Evolutionary conservation across 129 eudicot species (phyloP).

Genomic region (Oenanthe sinensis): DNA sequence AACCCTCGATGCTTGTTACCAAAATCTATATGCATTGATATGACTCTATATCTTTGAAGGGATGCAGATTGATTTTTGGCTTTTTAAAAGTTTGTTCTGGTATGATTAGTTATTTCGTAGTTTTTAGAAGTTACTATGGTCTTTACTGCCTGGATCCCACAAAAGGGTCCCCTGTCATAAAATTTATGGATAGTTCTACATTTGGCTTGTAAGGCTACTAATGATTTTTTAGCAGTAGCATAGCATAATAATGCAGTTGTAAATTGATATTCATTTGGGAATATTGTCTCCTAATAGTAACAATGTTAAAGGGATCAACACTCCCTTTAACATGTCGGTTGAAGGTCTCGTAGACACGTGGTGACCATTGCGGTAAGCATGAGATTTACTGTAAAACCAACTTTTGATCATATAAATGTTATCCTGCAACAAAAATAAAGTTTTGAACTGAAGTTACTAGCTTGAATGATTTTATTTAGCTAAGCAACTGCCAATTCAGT

Average conservation of each 20-base stretch:
- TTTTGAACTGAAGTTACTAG: background rate
- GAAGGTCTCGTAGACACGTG: background rate
- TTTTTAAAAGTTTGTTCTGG: background rate
- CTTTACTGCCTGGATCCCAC: no score
- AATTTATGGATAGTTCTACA: background rate
- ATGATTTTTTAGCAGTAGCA: background rate
- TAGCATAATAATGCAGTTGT: background rate
- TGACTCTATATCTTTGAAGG: background rate
- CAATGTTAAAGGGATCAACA: background rate
- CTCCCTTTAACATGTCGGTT: background rate
- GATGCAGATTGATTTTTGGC: background rate
- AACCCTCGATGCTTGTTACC: background rate
- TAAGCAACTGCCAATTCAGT: background rate
- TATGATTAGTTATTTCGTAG: no score
- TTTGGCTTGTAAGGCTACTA: background rate
- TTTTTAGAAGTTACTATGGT: no score
- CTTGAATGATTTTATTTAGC: background rate
- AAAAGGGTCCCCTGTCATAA: background rate
- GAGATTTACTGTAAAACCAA: background rate
- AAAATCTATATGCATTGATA: no score
- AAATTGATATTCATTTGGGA: background rate
- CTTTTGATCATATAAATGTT: background rate
- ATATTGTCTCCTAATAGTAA: background rate
- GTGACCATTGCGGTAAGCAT: background rate
- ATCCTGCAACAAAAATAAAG: background rate